Evolutionary conservation across 129 eudicot genomes (phyloP).

Genomic region (Mikania micrantha): DNA sequence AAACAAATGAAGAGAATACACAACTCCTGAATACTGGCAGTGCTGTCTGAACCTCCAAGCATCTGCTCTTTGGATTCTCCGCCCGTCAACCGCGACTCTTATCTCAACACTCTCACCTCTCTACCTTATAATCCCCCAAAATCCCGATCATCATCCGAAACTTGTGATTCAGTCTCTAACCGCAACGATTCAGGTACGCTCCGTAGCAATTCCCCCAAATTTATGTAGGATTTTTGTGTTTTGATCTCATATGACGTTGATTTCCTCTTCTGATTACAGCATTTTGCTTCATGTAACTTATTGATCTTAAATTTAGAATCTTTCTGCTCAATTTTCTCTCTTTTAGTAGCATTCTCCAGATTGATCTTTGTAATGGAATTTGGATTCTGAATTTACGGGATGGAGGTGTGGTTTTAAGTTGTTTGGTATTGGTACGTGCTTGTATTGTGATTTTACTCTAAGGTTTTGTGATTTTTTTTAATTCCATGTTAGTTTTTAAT

Average conservation of each 20-base stretch:
- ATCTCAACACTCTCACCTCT: background rate
- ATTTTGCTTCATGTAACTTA: background rate
- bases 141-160: background rate
- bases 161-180: background rate
- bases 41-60: background rate
- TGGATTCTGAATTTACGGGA: too few species aligned
- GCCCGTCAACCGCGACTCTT: background rate
- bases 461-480: too few species aligned
- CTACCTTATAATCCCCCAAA: background rate
- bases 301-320: background rate
- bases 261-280: background rate
- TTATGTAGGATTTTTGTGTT: background rate
- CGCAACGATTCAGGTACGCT: constrained; percentile 7
- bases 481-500: too few species aligned
- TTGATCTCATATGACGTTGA: background rate
- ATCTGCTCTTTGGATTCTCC: background rate
- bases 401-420: too few species aligned
- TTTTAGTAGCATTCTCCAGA: background rate
- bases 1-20: background rate
- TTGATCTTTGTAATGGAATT: too few species aligned
- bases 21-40: background rate
- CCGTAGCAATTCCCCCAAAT: background rate
- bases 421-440: too few species aligned
- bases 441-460: too few species aligned
- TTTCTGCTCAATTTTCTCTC: background rate